Base-by-base conservation (phyloP, 1,284 basidiomycete species). In the Cerrena zonata region DNA sequence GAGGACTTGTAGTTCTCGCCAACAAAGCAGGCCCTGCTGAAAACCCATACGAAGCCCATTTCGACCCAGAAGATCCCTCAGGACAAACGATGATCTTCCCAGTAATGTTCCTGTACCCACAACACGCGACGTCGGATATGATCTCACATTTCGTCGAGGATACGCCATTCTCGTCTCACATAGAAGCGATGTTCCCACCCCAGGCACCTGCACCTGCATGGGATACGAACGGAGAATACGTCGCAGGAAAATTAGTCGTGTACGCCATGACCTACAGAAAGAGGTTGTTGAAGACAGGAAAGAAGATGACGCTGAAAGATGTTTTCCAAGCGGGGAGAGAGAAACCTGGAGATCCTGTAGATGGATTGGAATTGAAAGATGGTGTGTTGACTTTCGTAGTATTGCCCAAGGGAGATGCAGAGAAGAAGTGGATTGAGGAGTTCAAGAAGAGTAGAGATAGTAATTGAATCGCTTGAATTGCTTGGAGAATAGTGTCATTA, bases 81-180 rank as follows among this genome's bases (percentile, higher is more conserved):
- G 64, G 69, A 45, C 66, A 65, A 40, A 79, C 88, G 0, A 70
- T 98, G 47, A 72, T 95, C 53, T 73, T 96, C 63, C 94, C 95
- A 3, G 84, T 90, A 19, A 90, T 96, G 71, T 86, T 98, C 67
- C 77, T 97, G 53, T 97, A 98, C 67, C 96, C 96, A 1, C 86
- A 92, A 67, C 76, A 94, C 61, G 80, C 85, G 25, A 91, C 84
- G 22, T 90, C 91, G 45, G 94, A 99, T 69, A 77, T 94, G 52
- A 89, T 97, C 58, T 77, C 87, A 12, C 77, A 86, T 50, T 97
- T 94, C 70, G 79, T 86, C 60, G 94, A 97, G 66, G 80, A 89
- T 57, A 87, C 90, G 1, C 79, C 91, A 1, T 90, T 99, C 62
- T 75, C 78, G 5, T 80, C 81, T 36, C 90, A 96, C 59, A 74